Conservation (phyloP, 2,329 filamentous ascomycete species). For the Calonectria naviculata region DNA sequence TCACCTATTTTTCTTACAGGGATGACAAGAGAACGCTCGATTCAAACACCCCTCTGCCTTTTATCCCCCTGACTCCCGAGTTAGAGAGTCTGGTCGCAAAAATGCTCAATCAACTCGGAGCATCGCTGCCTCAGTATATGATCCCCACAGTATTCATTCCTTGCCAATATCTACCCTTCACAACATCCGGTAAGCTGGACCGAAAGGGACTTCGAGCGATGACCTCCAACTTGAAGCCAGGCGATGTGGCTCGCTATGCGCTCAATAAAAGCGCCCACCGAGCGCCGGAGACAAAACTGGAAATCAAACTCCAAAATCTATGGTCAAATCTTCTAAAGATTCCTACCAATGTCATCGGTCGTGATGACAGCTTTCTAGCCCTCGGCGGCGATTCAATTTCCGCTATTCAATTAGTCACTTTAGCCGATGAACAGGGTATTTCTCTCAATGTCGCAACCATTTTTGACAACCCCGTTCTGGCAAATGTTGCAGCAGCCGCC, state of each 20-base stretch:
- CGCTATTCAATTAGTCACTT: slow-evolving; percentile 60
- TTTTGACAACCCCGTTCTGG: slow-evolving; percentile 40
- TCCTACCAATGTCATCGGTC: slow-evolving; percentile 45
- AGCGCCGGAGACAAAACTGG: not conserved
- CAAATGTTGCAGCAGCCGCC: not conserved
- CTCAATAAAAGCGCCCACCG: not conserved
- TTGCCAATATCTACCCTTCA: slow-evolving; percentile 23
- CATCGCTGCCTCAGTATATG: slow-evolving; percentile 30
- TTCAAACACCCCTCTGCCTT: not conserved
- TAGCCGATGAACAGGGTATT: slow-evolving; percentile 51
- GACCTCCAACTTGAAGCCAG: slow-evolving; percentile 16
- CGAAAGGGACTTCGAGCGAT: slow-evolving; percentile 4
- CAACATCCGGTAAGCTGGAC: slow-evolving; percentile 27
- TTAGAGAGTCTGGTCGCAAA: not conserved
- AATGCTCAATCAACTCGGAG: not conserved
- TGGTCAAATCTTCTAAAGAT: slow-evolving; percentile 52
- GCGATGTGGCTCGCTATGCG: not conserved
- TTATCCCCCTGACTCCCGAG: not conserved
- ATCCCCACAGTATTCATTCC: slow-evolving; percentile 28
- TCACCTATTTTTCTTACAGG: slow-evolving; percentile 9
- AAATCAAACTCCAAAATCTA: slow-evolving; percentile 42
- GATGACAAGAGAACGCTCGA: not conserved
- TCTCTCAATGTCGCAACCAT: slow-evolving; percentile 56
- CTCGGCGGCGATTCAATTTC: slow-evolving; percentile 61
- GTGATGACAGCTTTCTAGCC: slow-evolving; percentile 59